phyloP scores from a whole-genome alignment of 805 yeast species.

The Monosporozyma unispora region DNA sequence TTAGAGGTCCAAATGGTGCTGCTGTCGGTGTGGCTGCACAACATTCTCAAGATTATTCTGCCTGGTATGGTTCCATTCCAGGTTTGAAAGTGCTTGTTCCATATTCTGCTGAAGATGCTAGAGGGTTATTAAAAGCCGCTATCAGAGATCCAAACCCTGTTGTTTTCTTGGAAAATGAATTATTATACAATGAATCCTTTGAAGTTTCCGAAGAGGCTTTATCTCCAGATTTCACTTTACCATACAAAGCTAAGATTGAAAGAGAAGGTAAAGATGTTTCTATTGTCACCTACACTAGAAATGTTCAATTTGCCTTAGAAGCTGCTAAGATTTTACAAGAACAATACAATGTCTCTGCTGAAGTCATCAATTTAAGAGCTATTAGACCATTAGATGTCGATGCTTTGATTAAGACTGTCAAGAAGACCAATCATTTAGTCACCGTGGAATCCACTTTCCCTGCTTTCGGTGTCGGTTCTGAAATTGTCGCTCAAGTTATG shows the following conservation, averaged over 20 bases:
- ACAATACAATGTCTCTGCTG: constrained; percentile 82
- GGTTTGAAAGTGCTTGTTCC: constrained; percentile 97
- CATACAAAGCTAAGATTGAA: constrained; percentile 93
- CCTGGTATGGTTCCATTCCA: constrained; percentile 98
- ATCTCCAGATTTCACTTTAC: constrained; percentile 81
- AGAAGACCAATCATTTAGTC: constrained; percentile 93
- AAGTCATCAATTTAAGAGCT: constrained; percentile 90
- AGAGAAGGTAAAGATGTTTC: constrained; percentile 86
- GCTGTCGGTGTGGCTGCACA: constrained; percentile 99
- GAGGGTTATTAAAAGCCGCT: constrained; percentile 92
- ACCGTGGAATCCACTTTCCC: constrained; percentile 98
- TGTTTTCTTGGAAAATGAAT: constrained; percentile 90
- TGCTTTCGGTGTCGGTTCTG: constrained; percentile 97
- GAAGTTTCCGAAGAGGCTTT: constrained; percentile 83
- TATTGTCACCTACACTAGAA: constrained; percentile 85
- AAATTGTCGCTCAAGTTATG: constrained; percentile 95
- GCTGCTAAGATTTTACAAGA: constrained; percentile 84
- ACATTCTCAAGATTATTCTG: constrained; percentile 95
- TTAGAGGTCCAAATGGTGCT: constrained; percentile 99
- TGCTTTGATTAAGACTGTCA: constrained; percentile 75
- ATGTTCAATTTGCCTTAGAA: constrained; percentile 73
- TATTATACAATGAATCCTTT: constrained; percentile 85
- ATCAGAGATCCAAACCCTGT: constrained; percentile 98
- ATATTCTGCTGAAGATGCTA: constrained; percentile 89
- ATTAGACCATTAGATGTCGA: constrained; percentile 94